A percentile compares a stretch with the other conserved stretches of the same genome.
phyloP scores from a whole-genome alignment of 768 basidiomycete species.

The Termitomyces sp. region DNA sequence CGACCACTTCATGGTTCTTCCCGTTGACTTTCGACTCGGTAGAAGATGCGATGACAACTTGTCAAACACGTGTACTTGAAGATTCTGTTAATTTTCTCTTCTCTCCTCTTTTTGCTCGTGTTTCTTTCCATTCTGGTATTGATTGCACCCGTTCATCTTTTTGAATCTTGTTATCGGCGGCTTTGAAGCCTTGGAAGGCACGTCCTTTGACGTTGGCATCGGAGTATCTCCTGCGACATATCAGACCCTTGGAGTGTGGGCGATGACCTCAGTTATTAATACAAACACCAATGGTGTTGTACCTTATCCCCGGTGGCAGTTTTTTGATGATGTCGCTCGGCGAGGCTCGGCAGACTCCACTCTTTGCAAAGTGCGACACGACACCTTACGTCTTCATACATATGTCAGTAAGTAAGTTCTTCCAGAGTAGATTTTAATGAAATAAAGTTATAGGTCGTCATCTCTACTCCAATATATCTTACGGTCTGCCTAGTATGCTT shows the following conservation, averaged over 20 bases:
- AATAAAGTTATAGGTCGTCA: background rate
- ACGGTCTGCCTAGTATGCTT: background rate
- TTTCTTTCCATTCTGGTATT: background rate
- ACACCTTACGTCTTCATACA: background rate
- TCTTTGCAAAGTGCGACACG: background rate
- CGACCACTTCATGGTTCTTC: background rate
- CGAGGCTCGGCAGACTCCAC: background rate
- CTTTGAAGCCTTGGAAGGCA: background rate
- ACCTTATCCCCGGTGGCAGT: background rate
- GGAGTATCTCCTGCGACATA: background rate
- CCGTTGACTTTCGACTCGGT: background rate
- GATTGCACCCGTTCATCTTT: background rate
- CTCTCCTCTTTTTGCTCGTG: background rate
- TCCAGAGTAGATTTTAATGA: background rate
- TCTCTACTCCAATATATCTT: background rate
- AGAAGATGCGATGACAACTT: background rate
- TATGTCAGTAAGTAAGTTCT: background rate
- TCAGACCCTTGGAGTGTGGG: background rate
- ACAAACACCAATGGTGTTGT: background rate
- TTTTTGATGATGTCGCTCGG: background rate
- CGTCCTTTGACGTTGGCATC: background rate
- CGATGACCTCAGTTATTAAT: background rate
- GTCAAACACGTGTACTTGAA: background rate
- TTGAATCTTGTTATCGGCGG: background rate
- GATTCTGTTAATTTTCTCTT: background rate